Base-by-base conservation (phyloP, 441 rosid genomes). In the Macaranga tanarius region DNA sequence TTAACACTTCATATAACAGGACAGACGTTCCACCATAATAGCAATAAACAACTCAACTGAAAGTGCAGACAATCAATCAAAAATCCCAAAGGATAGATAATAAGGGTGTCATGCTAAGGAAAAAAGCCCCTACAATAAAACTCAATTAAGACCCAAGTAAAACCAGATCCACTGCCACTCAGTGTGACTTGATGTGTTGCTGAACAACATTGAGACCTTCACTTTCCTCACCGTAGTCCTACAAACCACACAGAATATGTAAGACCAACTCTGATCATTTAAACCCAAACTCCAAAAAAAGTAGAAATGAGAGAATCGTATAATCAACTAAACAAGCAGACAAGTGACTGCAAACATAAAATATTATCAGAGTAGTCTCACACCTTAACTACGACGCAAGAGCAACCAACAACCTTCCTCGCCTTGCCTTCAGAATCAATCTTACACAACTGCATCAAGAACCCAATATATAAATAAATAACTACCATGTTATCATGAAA, bases 401-500 rank as follows among this genome's bases (percentile, higher is more conserved):
- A 87, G 79, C 88, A 85, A 2, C 90, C 90, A 0, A 86, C 87
- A 0, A 85, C 86, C 63, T 86, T 86, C 79, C 88, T 81, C 23
- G 90, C 90, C 68, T 86, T 84, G n/a, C 88, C 90, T 72, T 86
- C 90, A 0, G 90, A 79, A 62, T 86, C 90, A 56, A 86, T 86
- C 81, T 87, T 87, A 68, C 88, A 87, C 61, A 85, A 67, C 91
- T 87, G 89, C 70, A 75, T 6, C 20, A 52, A 17, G 22, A 52
- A 52, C 9, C 22, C 57, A 52, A 0, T 52, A 4, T 19, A 4
- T 34, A 34, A 34, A 34, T 31, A 31, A 31, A 31, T 34, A 34
- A 34, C 4, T 34, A 34, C 38, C 38, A 5, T 34, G 38, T 5
- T 5, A 34, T 5, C 38, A 34, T 42, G 47, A 42, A n/a, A 6